Conservation (phyloP, 1,284 basidiomycete genomes). For the Xerocomus cyaneibrunnescens region DNA sequence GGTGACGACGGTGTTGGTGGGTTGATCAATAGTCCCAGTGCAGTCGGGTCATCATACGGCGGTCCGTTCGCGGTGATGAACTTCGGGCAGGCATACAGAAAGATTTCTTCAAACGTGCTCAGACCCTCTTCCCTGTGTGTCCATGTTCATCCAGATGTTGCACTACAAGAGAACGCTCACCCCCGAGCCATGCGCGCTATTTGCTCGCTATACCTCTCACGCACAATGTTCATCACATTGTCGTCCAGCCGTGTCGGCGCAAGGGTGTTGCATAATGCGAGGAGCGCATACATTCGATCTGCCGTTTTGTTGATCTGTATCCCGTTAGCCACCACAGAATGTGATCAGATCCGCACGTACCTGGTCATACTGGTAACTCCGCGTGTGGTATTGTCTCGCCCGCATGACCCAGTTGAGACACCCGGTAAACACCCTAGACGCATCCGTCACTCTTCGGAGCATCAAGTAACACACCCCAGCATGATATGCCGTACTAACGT, state of each 20-base stretch:
- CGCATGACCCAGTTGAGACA: constrained; percentile 93
- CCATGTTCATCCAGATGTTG: neutral
- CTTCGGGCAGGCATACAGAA: constrained; percentile 92
- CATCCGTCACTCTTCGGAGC: constrained; percentile 92
- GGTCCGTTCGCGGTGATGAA: constrained; percentile 95
- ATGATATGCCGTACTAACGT: constrained; percentile 94
- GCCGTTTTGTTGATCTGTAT: constrained; percentile 92
- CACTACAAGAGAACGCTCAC: constrained; percentile 40
- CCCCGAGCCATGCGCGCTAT: constrained; percentile 82
- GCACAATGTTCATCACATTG: constrained; percentile 90
- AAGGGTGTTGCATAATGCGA: constrained; percentile 90
- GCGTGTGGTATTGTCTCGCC: constrained; percentile 93
- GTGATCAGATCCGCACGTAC: constrained; percentile 38
- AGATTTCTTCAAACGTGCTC: constrained; percentile 90
- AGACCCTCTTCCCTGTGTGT: constrained; percentile 65
- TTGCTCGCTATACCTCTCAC: constrained; percentile 93
- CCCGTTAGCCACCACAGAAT: neutral
- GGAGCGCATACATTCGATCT: constrained; percentile 96
- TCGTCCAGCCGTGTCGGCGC: constrained; percentile 92
- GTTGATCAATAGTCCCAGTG: constrained; percentile 57
- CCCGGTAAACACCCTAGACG: constrained; percentile 89
- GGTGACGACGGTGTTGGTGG: constrained; percentile 37
- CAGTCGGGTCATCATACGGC: constrained; percentile 81
- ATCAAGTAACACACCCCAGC: constrained; percentile 97
- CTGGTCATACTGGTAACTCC: constrained; percentile 96